Conservation (phyloP, 495 filamentous ascomycete species). For the Tricharina praecox region DNA sequence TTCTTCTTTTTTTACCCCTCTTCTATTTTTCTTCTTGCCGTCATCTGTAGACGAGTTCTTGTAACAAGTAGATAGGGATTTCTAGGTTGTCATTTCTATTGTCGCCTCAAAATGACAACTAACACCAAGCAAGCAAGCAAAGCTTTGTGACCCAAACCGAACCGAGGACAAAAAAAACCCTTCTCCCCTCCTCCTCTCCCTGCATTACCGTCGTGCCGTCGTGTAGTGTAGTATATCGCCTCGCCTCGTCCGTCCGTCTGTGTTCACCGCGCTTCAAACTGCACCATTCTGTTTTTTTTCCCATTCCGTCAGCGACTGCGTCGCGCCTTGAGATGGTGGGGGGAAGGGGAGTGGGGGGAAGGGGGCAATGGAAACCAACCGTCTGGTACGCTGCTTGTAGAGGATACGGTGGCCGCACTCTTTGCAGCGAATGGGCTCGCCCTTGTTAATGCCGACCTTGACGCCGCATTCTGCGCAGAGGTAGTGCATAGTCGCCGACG, state of each 20-base stretch:
- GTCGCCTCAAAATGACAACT: too few species aligned
- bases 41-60: not conserved
- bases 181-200: too few species aligned
- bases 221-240: too few species aligned
- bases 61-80: too few species aligned
- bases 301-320: not conserved
- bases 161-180: too few species aligned
- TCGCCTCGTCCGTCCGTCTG: not conserved
- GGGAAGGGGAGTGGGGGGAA: not conserved
- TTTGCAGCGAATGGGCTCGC: conserved; percentile 82
- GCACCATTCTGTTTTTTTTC: conserved; percentile 97
- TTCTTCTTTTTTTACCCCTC: not conserved
- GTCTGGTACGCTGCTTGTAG: conserved; percentile 97
- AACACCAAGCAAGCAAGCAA: too few species aligned
- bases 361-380: too few species aligned
- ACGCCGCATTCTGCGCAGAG: conserved; percentile 84
- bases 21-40: not conserved
- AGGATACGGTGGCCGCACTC: conserved; percentile 91
- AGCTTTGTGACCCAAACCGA: too few species aligned
- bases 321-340: not conserved
- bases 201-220: too few species aligned
- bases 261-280: conserved; percentile 76
- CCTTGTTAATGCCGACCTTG: conserved; percentile 62
- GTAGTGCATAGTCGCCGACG: conserved; percentile 47
- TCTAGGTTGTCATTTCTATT: too few species aligned